A percentile compares a stretch with the other conserved stretches of the same genome.
These are phyloP conservation scores for Didymella keratinophila DNA, from an alignment of 2,329 filamentous ascomycete genomes.

Conservation along the genomic window DNA sequence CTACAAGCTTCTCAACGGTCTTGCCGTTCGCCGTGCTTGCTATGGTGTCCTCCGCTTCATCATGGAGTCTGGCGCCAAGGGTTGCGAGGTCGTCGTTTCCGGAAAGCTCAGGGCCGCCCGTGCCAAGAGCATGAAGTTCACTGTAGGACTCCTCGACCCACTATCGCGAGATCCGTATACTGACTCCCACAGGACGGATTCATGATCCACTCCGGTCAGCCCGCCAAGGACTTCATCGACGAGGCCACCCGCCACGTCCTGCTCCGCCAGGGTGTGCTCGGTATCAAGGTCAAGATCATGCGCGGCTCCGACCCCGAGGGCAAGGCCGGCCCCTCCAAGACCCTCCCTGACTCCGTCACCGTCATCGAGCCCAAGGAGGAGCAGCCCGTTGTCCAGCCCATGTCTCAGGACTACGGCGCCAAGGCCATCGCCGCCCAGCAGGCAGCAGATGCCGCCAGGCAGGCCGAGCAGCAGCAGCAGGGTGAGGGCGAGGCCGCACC, in stretches of 20 bases:
- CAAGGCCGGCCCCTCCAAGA: constrained; percentile 97
- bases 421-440: constrained; percentile 79
- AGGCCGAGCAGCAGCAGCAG: constrained; percentile 66
- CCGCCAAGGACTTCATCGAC: constrained; percentile 99
- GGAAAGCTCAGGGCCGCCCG: constrained; percentile 98
- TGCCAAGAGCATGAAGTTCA: constrained; percentile 99
- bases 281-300: constrained; percentile 99
- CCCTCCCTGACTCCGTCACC: constrained; percentile 96
- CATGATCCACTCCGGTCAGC: constrained; percentile 99
- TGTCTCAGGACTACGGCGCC: constrained; percentile 98
- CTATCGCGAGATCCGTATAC: constrained; percentile 9
- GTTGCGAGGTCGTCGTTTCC: constrained; percentile 99
- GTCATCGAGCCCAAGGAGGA: constrained; percentile 99
- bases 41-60: constrained; percentile 99
- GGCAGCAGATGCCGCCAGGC: constrained; percentile 68
- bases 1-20: constrained; percentile 99
- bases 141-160: constrained; percentile 63
- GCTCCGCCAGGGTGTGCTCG: constrained; percentile 98
- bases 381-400: constrained; percentile 90
- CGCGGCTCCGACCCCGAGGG: constrained; percentile 98
- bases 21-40: constrained; percentile 97
- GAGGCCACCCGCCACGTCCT: constrained; percentile 98
- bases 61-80: constrained; percentile 99
- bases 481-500: constrained; percentile 56
- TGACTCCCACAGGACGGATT: constrained; percentile 76